phyloP scores from a whole-genome alignment of 345 rosid species.

The Crucihimalaya himalaica region DNA sequence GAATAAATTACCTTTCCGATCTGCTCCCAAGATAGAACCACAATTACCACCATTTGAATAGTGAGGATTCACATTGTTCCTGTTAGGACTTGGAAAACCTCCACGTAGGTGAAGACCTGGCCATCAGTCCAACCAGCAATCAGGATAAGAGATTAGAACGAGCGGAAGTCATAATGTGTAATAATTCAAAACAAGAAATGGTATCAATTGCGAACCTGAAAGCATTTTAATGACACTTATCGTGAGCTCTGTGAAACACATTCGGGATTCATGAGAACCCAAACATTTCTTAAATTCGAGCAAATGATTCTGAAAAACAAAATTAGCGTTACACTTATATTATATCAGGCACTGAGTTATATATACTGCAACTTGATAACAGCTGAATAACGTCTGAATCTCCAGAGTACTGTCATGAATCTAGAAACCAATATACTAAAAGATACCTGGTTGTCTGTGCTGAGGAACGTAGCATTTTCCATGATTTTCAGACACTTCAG shows the following conservation, averaged over 20 bases:
- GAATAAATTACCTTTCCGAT: slow-evolving; percentile 52
- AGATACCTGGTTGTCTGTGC: slow-evolving; percentile 91
- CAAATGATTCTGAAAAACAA: slow-evolving; percentile 69
- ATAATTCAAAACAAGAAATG: slow-evolving; percentile 4
- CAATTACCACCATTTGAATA: slow-evolving; percentile 43
- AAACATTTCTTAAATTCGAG: slow-evolving; percentile 65
- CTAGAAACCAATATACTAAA: slow-evolving; percentile 25
- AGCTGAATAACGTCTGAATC: slow-evolving; percentile 11
- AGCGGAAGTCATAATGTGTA: slow-evolving; percentile 20
- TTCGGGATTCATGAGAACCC: slow-evolving; percentile 45
- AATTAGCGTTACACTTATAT: slow-evolving; percentile 10
- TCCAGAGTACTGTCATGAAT: slow-evolving; percentile 16
- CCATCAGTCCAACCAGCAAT: slow-evolving; percentile 36
- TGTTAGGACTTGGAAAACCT: slow-evolving; percentile 29
- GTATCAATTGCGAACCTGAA: slow-evolving; percentile 57
- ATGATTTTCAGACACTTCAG: slow-evolving; percentile 90
- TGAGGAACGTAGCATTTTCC: slow-evolving; percentile 97
- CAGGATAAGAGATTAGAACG: slow-evolving; percentile 32
- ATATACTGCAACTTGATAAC: slow-evolving; percentile 18
- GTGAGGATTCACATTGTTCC: slow-evolving; percentile 40
- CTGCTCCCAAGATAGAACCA: slow-evolving; percentile 47
- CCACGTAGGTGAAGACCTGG: slow-evolving; percentile 61
- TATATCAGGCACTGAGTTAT: neutral
- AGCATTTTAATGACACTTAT: slow-evolving; percentile 74
- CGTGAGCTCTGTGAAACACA: slow-evolving; percentile 65